phyloP scores from a whole-genome alignment of 1,139 yeast genomes.

The Nematodospora anomalae region DNA sequence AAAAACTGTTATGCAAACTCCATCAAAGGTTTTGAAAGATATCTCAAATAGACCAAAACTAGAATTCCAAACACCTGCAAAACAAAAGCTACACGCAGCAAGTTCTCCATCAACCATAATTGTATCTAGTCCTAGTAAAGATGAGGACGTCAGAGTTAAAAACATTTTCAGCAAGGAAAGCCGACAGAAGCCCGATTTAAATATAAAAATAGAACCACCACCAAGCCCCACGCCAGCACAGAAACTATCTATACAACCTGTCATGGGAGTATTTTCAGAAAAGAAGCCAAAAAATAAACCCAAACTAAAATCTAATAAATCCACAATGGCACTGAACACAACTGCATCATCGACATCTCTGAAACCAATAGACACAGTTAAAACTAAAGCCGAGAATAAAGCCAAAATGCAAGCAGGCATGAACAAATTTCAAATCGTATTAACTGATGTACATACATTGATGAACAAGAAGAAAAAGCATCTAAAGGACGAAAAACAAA shows the following conservation, averaged over 20 bases:
- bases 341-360: not conserved
- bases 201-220: constrained; percentile 18
- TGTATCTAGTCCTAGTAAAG: constrained; percentile 24
- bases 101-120: constrained; percentile 39
- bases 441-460: constrained; percentile 50
- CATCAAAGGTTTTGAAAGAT: constrained; percentile 32
- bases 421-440: constrained; percentile 54
- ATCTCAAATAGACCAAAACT: constrained; percentile 24
- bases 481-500: constrained; percentile 11
- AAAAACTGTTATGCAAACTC: constrained; percentile 25
- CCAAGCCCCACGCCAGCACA: constrained; percentile 47
- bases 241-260: constrained; percentile 24
- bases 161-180: constrained; percentile 1
- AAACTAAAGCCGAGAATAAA: constrained; percentile 18
- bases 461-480: constrained; percentile 39
- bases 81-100: constrained; percentile 19
- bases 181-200: not conserved
- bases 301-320: not conserved
- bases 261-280: constrained; percentile 48
- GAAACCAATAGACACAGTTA: constrained; percentile 2
- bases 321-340: not conserved
- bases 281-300: constrained; percentile 15
- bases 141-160: constrained; percentile 4
- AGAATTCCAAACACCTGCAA: constrained; percentile 27
- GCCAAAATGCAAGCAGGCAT: constrained; percentile 46